Conservation (phyloP, 176 grass and related monocot genomes). For the Musa schizocarpa region DNA sequence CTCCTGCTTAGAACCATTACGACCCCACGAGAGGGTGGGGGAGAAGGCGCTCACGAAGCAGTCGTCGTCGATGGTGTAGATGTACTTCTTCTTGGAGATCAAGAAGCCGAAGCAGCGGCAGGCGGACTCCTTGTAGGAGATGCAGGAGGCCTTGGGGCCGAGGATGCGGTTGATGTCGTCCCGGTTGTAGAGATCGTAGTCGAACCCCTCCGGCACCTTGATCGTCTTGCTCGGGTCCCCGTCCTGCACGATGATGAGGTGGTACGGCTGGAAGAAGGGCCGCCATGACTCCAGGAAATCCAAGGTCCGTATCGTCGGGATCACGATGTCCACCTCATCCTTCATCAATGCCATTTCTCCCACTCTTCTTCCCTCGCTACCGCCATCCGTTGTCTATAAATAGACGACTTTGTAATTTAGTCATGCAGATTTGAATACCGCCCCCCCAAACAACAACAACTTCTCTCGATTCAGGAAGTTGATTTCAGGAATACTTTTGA, state of each 20-base stretch:
- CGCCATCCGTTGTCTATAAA: too few species aligned
- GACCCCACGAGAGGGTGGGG: not conserved
- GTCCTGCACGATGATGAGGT: conserved; percentile 97
- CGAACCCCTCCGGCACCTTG: conserved; percentile 70
- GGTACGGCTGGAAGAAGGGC: conserved; percentile 94
- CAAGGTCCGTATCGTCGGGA: conserved; percentile 91
- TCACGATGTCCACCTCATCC: conserved; percentile 97
- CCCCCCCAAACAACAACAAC: too few species aligned
- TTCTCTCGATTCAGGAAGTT: not conserved
- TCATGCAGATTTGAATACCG: too few species aligned
- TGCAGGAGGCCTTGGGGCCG: conserved; percentile 78
- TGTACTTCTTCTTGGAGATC: conserved; percentile 98
- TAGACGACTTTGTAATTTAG: too few species aligned
- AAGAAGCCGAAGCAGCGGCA: conserved; percentile 92
- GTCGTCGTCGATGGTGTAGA: conserved; percentile 97
- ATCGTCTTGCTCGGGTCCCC: conserved; percentile 61
- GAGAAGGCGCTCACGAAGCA: conserved; percentile 47
- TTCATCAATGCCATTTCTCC: conserved; percentile 18
- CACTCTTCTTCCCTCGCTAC: too few species aligned
- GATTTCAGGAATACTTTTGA: not conserved
- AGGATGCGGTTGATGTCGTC: conserved; percentile 87
- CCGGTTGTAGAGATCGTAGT: conserved; percentile 97
- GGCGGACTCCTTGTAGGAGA: conserved; percentile 96
- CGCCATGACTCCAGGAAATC: conserved; percentile 99
- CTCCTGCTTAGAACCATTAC: not conserved